Conservation (phyloP, 108 stramenopile genomes). For the Nannochloropsis salina region DNA sequence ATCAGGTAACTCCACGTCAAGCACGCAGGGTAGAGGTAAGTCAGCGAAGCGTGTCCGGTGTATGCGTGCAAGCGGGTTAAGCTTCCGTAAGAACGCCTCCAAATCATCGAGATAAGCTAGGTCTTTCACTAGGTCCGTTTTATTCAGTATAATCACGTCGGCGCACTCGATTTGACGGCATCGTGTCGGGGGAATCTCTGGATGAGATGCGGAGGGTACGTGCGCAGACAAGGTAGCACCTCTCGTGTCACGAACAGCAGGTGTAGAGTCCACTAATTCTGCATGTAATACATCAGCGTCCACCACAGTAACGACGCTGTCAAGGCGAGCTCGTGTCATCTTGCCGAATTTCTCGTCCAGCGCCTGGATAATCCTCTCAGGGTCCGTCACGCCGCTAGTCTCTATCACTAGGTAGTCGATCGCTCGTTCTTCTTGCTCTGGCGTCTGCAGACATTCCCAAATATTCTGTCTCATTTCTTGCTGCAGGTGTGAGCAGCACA, state of each 20-base stretch:
- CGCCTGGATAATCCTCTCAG: conserved; percentile 79
- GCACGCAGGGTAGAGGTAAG: conserved; percentile 31
- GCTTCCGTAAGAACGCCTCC: neutral
- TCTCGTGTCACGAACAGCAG: neutral
- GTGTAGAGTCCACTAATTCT: conserved; percentile 64
- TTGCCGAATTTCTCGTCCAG: conserved; percentile 53
- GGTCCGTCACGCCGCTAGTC: conserved; percentile 89
- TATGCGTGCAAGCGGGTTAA: conserved; percentile 30
- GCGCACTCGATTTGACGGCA: conserved; percentile 67
- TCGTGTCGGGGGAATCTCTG: neutral
- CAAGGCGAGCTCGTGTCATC: conserved; percentile 56
- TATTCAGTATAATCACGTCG: conserved; percentile 57
- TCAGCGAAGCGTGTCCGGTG: conserved; percentile 28
- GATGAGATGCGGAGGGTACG: neutral
- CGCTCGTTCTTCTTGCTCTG: conserved; percentile 30
- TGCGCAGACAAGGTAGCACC: neutral
- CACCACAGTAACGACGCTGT: conserved; percentile 83
- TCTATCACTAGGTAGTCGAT: conserved; percentile 74
- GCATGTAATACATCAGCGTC: conserved; percentile 70
- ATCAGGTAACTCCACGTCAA: conserved; percentile 33
- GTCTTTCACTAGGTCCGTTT: conserved; percentile 47
- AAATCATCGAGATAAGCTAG: conserved; percentile 1
- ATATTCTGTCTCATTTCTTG: conserved; percentile 28
- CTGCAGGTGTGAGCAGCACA: neutral
- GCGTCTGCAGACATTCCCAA: conserved; percentile 28